Evolutionary conservation across 2,329 filamentous ascomycete species (phyloP).

Genomic region (Clonostachys byssicola): DNA sequence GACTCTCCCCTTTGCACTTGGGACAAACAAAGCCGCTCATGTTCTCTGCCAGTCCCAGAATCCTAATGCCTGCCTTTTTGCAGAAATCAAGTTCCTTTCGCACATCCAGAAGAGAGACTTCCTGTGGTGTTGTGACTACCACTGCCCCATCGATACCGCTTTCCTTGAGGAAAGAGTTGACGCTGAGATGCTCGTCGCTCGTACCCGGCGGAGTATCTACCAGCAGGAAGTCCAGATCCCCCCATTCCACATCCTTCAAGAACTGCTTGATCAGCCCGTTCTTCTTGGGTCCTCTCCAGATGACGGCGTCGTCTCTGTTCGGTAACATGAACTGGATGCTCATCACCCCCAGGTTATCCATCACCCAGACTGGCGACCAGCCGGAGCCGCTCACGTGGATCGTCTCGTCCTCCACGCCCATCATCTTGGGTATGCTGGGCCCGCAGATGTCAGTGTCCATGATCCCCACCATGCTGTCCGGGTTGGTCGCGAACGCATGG

Average conservation of each 20-base stretch:
- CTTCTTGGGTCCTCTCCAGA: constrained; percentile 98
- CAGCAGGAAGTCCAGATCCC: constrained; percentile 85
- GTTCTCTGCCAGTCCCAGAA: constrained; percentile 92
- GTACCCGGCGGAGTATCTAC: constrained; percentile 96
- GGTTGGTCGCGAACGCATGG: constrained; percentile 82
- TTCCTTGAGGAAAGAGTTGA: constrained; percentile 88
- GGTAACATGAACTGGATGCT: constrained; percentile 98
- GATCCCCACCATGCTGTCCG: constrained; percentile 76
- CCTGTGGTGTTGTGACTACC: constrained; percentile 90
- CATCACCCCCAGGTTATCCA: constrained; percentile 93
- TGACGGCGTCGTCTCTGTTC: constrained; percentile 88
- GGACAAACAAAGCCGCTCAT: constrained; percentile 98
- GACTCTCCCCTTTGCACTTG: constrained; percentile 74
- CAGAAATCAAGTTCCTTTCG: constrained; percentile 98
- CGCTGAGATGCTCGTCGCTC: constrained; percentile 89
- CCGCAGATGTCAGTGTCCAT: constrained; percentile 99
- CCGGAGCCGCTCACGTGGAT: constrained; percentile 87
- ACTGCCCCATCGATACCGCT: constrained; percentile 92
- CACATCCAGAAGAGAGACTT: constrained; percentile 87
- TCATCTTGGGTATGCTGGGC: constrained; percentile 96
- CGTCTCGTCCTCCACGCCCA: constrained; percentile 91
- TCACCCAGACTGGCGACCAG: constrained; percentile 94
- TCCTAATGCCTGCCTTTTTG: constrained; percentile 82
- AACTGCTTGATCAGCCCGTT: constrained; percentile 98
- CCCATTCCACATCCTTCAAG: constrained; percentile 97